Conservation (phyloP, 2,329 filamentous ascomycete species). For the Colletotrichum abscissum region DNA sequence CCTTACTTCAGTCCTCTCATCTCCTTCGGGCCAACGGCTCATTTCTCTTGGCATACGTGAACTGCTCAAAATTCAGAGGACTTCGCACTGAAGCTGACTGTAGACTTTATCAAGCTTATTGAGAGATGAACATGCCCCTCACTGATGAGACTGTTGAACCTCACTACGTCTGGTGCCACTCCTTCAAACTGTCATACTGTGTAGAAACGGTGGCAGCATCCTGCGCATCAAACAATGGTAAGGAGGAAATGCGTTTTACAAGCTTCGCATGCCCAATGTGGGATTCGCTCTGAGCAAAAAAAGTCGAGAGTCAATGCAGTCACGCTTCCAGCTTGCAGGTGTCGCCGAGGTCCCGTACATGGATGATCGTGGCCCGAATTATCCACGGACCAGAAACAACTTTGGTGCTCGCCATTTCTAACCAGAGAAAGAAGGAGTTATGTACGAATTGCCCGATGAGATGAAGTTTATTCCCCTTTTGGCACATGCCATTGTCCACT, state of each 20-base stretch:
- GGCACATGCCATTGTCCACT: background rate
- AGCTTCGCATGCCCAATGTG: background rate
- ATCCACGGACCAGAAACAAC: constrained; percentile 24
- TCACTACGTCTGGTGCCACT: background rate
- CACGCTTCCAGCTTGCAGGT: background rate
- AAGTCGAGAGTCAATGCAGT: background rate
- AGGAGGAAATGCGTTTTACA: background rate
- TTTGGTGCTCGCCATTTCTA: background rate
- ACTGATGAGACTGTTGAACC: background rate
- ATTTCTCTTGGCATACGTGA: background rate
- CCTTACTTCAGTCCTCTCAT: background rate
- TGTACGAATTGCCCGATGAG: background rate
- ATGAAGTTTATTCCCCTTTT: background rate
- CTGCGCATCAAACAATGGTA: background rate
- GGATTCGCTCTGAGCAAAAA: background rate
- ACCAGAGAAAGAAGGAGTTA: background rate
- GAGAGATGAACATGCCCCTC: background rate
- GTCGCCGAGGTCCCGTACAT: background rate
- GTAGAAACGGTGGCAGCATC: background rate
- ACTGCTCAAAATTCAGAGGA: background rate
- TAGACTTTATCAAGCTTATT: background rate
- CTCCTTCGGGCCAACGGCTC: background rate
- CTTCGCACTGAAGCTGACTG: background rate
- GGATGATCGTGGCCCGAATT: constrained; percentile 6
- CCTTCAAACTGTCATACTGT: background rate